phyloP scores from a whole-genome alignment of 805 yeast species.

The Yarrowia phangngaensis region DNA sequence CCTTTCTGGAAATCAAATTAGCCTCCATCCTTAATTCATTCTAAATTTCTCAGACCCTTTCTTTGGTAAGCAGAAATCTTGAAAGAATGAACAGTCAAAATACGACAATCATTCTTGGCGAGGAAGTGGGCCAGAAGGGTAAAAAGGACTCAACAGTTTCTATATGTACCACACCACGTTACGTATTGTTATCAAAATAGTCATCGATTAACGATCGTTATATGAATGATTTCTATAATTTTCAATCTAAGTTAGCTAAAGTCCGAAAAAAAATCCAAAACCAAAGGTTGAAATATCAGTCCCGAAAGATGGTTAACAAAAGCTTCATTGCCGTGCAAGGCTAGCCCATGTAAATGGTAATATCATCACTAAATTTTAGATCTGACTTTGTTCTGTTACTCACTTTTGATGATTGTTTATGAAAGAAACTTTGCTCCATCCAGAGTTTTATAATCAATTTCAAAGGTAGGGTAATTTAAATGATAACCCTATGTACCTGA shows the following conservation, averaged over 20 bases:
- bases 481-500: conserved; percentile 17
- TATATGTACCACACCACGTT: too few relatives aligned
- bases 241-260: conserved; percentile 13
- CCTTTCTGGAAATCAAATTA: too few relatives aligned
- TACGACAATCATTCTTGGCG: too few relatives aligned
- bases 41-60: too few relatives aligned
- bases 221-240: neutral
- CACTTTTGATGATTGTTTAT: conserved; percentile 9
- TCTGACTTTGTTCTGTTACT: conserved; percentile 3
- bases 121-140: too few relatives aligned
- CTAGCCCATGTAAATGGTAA: conserved; percentile 20
- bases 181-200: too few relatives aligned
- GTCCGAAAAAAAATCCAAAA: neutral
- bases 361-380: conserved; percentile 17
- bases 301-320: conserved; percentile 27
- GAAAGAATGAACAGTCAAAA: too few relatives aligned
- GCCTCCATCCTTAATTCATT: too few relatives aligned
- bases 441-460: neutral
- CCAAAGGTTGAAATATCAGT: conserved; percentile 7
- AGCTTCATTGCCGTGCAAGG: conserved; percentile 24
- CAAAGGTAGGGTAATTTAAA: conserved; percentile 14
- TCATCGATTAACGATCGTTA: too few relatives aligned
- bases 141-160: too few relatives aligned
- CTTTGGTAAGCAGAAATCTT: too few relatives aligned
- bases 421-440: neutral